phyloP scores from a whole-genome alignment of 192 early-diverging fungal genomes.

The Coemansia sp. region DNA sequence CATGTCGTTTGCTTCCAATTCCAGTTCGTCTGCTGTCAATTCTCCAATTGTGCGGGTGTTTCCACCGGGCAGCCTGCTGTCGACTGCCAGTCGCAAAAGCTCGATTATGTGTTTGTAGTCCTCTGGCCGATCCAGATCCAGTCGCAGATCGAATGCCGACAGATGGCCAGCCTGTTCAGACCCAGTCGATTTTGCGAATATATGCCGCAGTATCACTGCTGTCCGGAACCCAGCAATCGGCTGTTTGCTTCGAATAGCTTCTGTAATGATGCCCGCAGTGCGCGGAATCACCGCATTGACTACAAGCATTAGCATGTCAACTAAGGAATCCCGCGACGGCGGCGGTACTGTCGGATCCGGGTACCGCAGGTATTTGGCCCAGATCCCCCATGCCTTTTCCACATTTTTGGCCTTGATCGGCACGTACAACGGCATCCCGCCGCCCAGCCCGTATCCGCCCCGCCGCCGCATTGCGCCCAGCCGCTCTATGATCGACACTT shows the following conservation, averaged over 20 bases:
- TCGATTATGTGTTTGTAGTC: constrained; percentile 22
- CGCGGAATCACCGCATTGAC: not conserved
- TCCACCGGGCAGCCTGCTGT: constrained; percentile 6
- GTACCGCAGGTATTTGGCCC: constrained; percentile 20
- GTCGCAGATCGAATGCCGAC: not conserved
- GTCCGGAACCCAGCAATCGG: constrained; percentile 15
- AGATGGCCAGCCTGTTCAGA: not conserved
- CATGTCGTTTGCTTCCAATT: constrained; percentile 12
- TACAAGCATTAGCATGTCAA: constrained; percentile 21
- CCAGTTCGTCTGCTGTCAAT: constrained; percentile 7
- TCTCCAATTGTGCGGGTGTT: constrained; percentile 11
- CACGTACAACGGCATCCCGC: constrained; percentile 31
- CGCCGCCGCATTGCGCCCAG: constrained; percentile 9
- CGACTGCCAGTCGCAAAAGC: constrained; percentile 7
- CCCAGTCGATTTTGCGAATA: not conserved
- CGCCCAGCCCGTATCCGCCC: constrained; percentile 21
- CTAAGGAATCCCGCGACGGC: constrained; percentile 4
- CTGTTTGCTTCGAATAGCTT: not conserved
- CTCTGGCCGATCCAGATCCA: constrained; percentile 3
- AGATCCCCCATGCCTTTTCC: constrained; percentile 48
- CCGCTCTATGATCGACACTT: constrained; percentile 1
- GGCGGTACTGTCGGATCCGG: not conserved
- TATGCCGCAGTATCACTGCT: constrained; percentile 11
- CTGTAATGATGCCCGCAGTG: not conserved
- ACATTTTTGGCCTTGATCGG: constrained; percentile 35